phyloP scores from a whole-genome alignment of 2,329 filamentous ascomycete species.

The Trichoderma sp. region DNA sequence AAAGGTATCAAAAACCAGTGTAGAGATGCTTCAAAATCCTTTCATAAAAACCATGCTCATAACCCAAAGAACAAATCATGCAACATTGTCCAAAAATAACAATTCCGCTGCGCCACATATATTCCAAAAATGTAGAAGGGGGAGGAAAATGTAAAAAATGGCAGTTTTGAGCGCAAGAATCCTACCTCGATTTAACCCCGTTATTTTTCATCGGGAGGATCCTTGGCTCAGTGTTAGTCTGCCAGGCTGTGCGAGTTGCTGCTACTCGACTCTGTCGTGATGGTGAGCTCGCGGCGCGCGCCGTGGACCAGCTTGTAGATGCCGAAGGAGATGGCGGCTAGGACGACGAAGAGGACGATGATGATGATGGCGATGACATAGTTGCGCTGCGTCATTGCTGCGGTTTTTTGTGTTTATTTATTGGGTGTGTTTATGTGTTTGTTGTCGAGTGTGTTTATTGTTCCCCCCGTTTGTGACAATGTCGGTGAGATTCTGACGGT shows the following conservation, averaged over 20 bases:
- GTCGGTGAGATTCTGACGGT: neutral
- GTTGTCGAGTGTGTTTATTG: neutral
- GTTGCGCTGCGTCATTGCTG: constrained; percentile 62
- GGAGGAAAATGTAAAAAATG: neutral
- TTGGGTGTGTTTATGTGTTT: neutral
- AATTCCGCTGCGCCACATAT: neutral
- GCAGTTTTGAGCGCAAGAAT: neutral
- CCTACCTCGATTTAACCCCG: neutral
- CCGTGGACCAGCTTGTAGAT: constrained; percentile 63
- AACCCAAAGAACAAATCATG: neutral
- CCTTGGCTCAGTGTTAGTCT: constrained; percentile 25
- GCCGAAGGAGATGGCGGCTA: constrained; percentile 62
- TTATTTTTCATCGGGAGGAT: neutral
- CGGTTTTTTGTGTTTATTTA: constrained; percentile 27
- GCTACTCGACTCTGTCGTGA: constrained; percentile 37
- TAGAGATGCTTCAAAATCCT: neutral
- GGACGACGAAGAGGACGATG: constrained; percentile 64
- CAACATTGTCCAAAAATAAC: neutral
- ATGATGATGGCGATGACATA: constrained; percentile 69
- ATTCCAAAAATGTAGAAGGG: neutral
- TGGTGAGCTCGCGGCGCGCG: constrained; percentile 47
- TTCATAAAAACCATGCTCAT: neutral
- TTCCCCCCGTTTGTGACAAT: neutral
- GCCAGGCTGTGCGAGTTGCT: constrained; percentile 31
- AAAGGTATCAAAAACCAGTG: neutral